These are phyloP conservation scores for Elsinoe australis DNA, from an alignment of 2,329 filamentous ascomycete genomes.

Conservation along the genomic window DNA sequence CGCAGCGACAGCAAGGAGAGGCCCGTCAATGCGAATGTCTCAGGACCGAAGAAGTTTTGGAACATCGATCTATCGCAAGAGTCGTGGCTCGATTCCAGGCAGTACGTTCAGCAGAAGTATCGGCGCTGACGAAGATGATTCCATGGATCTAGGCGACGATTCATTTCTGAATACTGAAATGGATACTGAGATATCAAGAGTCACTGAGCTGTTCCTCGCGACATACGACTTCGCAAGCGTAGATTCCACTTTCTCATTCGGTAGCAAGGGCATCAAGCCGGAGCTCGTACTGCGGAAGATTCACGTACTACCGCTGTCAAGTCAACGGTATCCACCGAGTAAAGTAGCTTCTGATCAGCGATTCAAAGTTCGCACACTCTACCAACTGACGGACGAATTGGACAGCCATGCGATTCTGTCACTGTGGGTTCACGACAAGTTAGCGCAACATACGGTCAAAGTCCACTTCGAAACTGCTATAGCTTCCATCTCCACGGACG, in stretches of 20 bases:
- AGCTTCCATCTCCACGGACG: neutral
- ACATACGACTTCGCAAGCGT: constrained; percentile 18
- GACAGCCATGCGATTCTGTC: neutral
- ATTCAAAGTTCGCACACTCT: constrained; percentile 5
- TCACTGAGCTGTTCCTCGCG: constrained; percentile 17
- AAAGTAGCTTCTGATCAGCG: neutral
- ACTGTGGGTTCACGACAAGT: constrained; percentile 7
- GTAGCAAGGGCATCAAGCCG: constrained; percentile 28
- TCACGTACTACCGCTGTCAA: constrained; percentile 8
- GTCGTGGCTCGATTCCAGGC: constrained; percentile 52
- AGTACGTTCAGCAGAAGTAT: constrained; percentile 31
- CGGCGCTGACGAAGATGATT: constrained; percentile 30
- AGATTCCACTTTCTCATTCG: constrained; percentile 24
- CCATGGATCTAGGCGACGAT: constrained; percentile 30
- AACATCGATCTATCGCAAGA: constrained; percentile 34
- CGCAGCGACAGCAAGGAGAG: constrained; percentile 50
- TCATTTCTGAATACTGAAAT: constrained; percentile 22
- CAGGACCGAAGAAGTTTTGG: constrained; percentile 56
- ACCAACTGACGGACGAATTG: neutral
- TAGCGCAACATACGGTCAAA: neutral
- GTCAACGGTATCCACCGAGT: neutral
- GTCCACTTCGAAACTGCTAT: constrained; percentile 6
- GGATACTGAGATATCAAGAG: constrained; percentile 18
- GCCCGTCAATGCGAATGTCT: constrained; percentile 66
- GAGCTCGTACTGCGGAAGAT: constrained; percentile 31